Base-by-base conservation (phyloP, 176 grass and related monocot species). In the Microstegium vimineum region DNA sequence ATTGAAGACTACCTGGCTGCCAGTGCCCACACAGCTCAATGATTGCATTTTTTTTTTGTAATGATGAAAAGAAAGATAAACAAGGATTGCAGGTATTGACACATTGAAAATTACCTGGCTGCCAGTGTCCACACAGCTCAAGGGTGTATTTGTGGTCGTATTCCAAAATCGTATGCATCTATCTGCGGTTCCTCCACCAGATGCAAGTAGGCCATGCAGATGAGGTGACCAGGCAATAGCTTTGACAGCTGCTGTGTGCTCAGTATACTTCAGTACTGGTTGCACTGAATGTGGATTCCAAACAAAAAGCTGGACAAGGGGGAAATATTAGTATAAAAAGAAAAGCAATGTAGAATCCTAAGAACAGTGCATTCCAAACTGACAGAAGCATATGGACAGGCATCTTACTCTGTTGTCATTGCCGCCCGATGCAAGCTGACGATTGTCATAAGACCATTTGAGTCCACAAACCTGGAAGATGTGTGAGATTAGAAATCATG, bases 171-270 rank as follows among this genome's bases (percentile, higher is more conserved):
- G 89, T 74, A 99, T 99, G 59, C 91, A 99, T 87, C 91, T 91
- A 90, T 99, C 97, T 72, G 97, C 97, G 47, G 97, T 99, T 73
- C 97, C 97, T 71, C 97, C 97, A 59, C 97, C 97, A 69, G 97
- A 99, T 84, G 97, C 93, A 85, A 99, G 93, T 62, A 99, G 69
- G 1, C 97, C 97, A 75, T 99, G 91, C 23, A 99, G 80, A 86
- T 99, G 97, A 73, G 97, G 97, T 23, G 97, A 99, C 97, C 97
- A 99, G 36, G 97, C 97, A 89, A 99, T 95, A 77, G 97, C 97
- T 82, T 99, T 99, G 64, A 99, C 97, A 82, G 97, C 97, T 82
- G 97, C 97, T 41, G 91, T 95, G 83, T 99, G 97, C 91, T 99
- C 93, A 12, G 68, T 90, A 83, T 95, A 99, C 83, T 94, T 99